These are phyloP conservation scores for Lactifluus pinguis DNA, from an alignment of 768 basidiomycete species.

Conservation along the genomic window DNA sequence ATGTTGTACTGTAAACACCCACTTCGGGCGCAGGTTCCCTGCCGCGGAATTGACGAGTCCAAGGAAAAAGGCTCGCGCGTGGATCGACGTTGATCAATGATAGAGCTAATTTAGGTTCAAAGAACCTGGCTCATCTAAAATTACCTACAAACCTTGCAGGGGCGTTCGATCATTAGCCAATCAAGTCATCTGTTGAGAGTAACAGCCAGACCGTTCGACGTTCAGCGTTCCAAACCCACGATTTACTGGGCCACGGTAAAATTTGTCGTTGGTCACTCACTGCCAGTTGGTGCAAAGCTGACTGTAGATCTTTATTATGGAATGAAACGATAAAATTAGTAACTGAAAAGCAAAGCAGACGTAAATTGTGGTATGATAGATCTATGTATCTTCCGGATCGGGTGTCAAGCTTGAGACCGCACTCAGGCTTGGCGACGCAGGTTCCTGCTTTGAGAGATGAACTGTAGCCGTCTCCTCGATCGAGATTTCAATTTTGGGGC, in stretches of 20 bases:
- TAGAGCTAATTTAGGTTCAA: background rate
- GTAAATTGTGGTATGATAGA: background rate
- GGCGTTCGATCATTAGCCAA: too few relatives aligned
- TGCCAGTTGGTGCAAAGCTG: too few relatives aligned
- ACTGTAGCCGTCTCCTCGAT: conserved; percentile 25
- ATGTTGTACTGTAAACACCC: background rate
- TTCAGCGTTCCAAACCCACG: too few relatives aligned
- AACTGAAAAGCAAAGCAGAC: background rate
- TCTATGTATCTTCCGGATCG: conserved; percentile 7
- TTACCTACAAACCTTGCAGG: too few relatives aligned
- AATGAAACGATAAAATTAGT: background rate
- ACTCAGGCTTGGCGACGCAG: conserved; percentile 1
- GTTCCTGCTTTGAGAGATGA: background rate
- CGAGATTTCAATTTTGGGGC: conserved; percentile 33
- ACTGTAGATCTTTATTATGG: too few relatives aligned
- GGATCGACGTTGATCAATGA: background rate
- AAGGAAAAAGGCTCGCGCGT: background rate
- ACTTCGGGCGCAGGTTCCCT: background rate
- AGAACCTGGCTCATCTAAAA: too few relatives aligned
- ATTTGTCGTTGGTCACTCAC: too few relatives aligned
- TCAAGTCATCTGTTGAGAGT: too few relatives aligned
- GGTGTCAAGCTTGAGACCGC: conserved; percentile 7
- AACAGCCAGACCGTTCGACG: too few relatives aligned
- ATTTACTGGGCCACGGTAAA: too few relatives aligned
- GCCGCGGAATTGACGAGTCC: background rate